Evolutionary conservation across 2,329 filamentous ascomycete genomes (phyloP), one percentile per base, ranked within the genome.

Genomic region (Cercospora janseana): DNA sequence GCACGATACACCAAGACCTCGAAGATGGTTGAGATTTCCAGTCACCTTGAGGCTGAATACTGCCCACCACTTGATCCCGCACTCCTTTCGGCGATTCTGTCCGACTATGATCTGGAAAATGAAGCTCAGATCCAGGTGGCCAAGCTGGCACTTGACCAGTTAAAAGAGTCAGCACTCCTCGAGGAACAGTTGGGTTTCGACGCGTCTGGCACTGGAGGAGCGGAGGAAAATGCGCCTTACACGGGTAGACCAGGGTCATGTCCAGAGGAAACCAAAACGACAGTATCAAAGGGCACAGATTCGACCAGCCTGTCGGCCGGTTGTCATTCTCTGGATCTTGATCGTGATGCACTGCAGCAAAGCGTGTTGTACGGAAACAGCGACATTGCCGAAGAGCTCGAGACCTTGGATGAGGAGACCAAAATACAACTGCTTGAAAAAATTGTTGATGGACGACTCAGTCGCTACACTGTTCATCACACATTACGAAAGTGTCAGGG

Each of bases 31-130:
- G 61, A 62, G 35, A 42, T 46, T 20, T 29, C 54, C n/a, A 44
- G 57, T 6, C 54, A 52, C 27, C 34, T 60, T 26, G 56, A 91
- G 83, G 77, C 82, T 54, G 81, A 85, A 57, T 92, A 88, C 63
- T 84, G 83, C 64, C 80, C 86, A 18, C 79, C 85, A 13, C 70
- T 96, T 31, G 91, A 96, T 59, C 81, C 89, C 57, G 80, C 88
- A 0, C 77, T 92, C 9, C 80, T 96, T 51, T 78, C 85, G 46
- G 85, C 88, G 3, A 87, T 96, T 42, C 75, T 82, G 4, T 80
- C 75, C 45, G 92, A 97, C 63, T 88, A 82, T 68, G 79, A 90
- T 60, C 72, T 91, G 13, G 65, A 70, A 2, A 68, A 81, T 16
- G 60, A 76, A 0, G 66, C 70, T 1, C 73, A 83, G 32, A 72